Conservation (phyloP, 345 rosid species). For the Eucalyptus microcorys region DNA sequence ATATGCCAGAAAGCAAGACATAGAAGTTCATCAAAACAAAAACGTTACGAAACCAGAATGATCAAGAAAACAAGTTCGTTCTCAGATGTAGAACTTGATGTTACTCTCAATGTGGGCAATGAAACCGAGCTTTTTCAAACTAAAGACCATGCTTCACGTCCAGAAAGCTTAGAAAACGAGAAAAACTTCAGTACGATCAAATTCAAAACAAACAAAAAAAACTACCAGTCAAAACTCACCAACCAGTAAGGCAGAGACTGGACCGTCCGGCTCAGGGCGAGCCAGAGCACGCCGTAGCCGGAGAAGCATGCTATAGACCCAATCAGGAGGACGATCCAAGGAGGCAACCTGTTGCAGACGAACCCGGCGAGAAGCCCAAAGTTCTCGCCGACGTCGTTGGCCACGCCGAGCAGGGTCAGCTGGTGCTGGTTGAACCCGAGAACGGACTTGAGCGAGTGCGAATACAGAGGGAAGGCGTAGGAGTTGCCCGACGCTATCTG, state of each 20-base stretch:
- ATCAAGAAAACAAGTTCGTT: background rate
- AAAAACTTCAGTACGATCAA: background rate
- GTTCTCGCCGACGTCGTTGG: constrained; percentile 65
- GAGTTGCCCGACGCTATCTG: constrained; percentile 58
- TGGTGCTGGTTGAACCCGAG: constrained; percentile 59
- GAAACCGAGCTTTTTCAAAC: background rate
- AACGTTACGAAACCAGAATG: background rate
- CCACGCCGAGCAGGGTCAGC: constrained; percentile 64
- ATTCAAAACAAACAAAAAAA: background rate
- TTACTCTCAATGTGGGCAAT: background rate
- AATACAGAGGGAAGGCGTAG: constrained; percentile 57
- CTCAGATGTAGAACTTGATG: background rate
- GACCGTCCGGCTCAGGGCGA: constrained; percentile 32
- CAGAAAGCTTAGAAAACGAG: background rate
- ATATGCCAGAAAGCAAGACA: background rate
- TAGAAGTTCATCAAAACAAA: background rate
- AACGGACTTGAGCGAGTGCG: constrained; percentile 60
- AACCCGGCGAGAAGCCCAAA: constrained; percentile 55
- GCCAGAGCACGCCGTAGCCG: constrained; percentile 64
- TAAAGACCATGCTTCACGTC: background rate
- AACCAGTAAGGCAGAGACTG: constrained; percentile 50
- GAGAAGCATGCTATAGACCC: constrained; percentile 47
- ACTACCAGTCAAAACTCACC: constrained; percentile 22
- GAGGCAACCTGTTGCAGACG: constrained; percentile 54
- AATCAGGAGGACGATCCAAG: constrained; percentile 45